phyloP scores from a whole-genome alignment of 176 grass and related monocot genomes.

The Otatea glauca region DNA sequence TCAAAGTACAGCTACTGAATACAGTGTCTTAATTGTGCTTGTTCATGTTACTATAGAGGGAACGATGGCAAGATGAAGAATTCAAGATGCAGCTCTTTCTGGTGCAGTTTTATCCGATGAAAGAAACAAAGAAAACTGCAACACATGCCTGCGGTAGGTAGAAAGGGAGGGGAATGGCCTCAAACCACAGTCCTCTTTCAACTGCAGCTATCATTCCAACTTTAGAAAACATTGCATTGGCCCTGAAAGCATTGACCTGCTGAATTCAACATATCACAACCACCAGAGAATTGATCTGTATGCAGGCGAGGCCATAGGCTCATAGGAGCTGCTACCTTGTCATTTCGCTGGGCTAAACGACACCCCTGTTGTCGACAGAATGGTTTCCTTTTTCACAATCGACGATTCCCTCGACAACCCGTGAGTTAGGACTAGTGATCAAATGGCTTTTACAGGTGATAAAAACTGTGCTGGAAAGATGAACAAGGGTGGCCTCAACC shows the following conservation, averaged over 20 bases:
- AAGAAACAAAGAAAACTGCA: constrained; percentile 23
- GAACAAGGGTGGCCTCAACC: constrained; percentile 19
- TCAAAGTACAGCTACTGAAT: constrained; percentile 24
- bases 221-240: constrained; percentile 49
- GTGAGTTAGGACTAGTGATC: constrained; percentile 37
- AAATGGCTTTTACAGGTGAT: constrained; percentile 34
- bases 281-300: constrained; percentile 36
- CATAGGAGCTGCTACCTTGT: constrained; percentile 33
- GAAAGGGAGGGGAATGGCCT: constrained; percentile 21
- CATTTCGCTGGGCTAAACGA: constrained; percentile 20
- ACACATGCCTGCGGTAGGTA: constrained; percentile 52
- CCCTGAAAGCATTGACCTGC: constrained; percentile 53
- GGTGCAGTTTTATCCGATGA: constrained; percentile 29
- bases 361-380: constrained; percentile 36
- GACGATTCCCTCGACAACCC: constrained; percentile 19
- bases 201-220: constrained; percentile 52
- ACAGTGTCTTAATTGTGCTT: constrained; percentile 35
- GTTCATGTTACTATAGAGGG: constrained; percentile 43
- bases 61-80: constrained; percentile 40
- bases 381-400: neutral
- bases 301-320: constrained; percentile 42
- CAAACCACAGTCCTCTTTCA: constrained; percentile 38
- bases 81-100: constrained; percentile 21
- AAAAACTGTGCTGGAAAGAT: constrained; percentile 40
- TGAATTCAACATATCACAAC: constrained; percentile 38